phyloP scores from a whole-genome alignment of 169 alveolate genomes.

The Blepharisma undulans region DNA sequence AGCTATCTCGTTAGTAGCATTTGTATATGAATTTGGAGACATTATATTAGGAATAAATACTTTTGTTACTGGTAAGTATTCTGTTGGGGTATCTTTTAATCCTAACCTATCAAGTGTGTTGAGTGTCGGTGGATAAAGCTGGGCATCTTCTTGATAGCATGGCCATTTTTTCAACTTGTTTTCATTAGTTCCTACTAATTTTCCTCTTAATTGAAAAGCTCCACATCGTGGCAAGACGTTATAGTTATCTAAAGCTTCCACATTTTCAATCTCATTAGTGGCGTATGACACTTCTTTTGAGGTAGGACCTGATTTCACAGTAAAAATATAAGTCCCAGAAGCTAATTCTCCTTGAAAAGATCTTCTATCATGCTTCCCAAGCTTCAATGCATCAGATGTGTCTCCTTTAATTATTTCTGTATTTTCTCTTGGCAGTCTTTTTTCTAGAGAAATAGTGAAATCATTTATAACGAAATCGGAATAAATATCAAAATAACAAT shows the following conservation, averaged over 20 bases:
- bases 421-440: neutral
- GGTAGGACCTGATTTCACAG: constrained; percentile 2
- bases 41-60: neutral
- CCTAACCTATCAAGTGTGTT: constrained; percentile 34
- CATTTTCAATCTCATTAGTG: neutral
- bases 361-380: constrained; percentile 1
- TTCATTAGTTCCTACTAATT: neutral
- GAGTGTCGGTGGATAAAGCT: neutral
- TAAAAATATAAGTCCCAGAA: neutral
- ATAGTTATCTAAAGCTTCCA: neutral
- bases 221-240: neutral
- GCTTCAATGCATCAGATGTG: neutral
- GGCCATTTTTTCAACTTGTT: constrained; percentile 6
- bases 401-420: neutral
- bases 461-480: constrained; percentile 17
- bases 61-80: neutral
- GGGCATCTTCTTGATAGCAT: neutral
- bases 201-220: constrained; percentile 27
- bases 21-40: neutral
- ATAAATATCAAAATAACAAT: constrained; percentile 16
- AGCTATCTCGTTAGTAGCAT: neutral
- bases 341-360: neutral
- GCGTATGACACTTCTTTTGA: neutral
- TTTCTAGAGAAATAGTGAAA: neutral
- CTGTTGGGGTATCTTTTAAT: neutral